Base-by-base conservation (phyloP, 768 basidiomycete genomes). In the Amylocystis lapponica region DNA sequence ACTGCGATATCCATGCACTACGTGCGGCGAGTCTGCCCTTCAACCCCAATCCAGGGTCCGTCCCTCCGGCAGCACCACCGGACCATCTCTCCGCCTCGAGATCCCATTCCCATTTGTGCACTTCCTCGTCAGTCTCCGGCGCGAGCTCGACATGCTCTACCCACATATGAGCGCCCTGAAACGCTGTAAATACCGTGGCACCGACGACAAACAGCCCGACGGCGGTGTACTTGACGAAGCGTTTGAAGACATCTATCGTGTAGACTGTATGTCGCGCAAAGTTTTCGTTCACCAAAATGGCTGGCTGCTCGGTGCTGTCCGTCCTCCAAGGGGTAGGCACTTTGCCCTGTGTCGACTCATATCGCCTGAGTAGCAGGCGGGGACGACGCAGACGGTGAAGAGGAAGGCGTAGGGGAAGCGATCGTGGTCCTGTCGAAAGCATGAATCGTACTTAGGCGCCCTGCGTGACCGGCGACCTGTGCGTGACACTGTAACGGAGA, bases 41-140 rank as follows among this genome's bases (percentile, higher is more conserved):
- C 55, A 75, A 70, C 2, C 83, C 81, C 8, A 88, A 64, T n/a
- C 65, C 74, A 4, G 81, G 71, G 58, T 88, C 83, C n/a, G 86
- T 88, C 36, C 86, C 86, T 5, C 80, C 81, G 25, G 29, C 36
- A 13, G 47, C 45, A 21, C 66, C 46, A 51, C 65, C 79, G 7
- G 78, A 68, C 85, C 84, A 87, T 39, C 67, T 66, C 41, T 81
- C 80, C 14, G 67, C 67, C 34, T 82, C 78, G 3, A 69, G 55
- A 55, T 81, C 72, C 86, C 85, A 87, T 54, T 81, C 76, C 79
- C 80, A 88, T 46, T 65, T 68, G 36, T 64, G 65, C 13, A 65
- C 65, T 34, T 81, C 79, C 29, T 69, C 61, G 50, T 86, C 80
- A 31, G 51, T 50, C 38, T 81, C 73, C 11, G 70, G 35, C 5